Conservation (phyloP, 805 yeast genomes). For the Metschnikowia arizonensis region DNA sequence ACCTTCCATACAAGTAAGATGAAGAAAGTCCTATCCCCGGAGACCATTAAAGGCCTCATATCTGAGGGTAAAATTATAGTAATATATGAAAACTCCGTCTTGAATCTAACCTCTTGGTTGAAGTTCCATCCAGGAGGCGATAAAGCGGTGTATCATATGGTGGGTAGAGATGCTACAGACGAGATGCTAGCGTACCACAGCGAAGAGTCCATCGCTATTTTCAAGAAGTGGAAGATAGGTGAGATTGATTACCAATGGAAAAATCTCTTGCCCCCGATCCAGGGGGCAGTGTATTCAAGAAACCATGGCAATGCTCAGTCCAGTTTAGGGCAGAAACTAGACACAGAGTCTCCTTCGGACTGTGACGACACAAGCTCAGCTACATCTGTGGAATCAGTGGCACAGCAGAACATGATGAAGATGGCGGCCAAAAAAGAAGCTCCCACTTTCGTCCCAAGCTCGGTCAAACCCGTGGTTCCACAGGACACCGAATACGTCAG, state of each 20-base stretch:
- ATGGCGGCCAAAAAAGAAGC: neutral
- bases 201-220: conserved; percentile 49
- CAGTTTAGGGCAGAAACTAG: conserved; percentile 8
- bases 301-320: neutral
- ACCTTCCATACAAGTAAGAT: neutral
- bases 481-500: conserved; percentile 41
- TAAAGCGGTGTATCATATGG: conserved; percentile 75
- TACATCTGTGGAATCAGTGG: conserved; percentile 15
- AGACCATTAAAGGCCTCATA: conserved; percentile 53
- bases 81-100: conserved; percentile 56
- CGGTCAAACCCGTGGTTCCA: conserved; percentile 50
- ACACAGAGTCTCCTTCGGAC: conserved; percentile 7
- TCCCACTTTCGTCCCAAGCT: conserved; percentile 39
- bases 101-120: conserved; percentile 69
- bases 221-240: conserved; percentile 64
- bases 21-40: conserved; percentile 20
- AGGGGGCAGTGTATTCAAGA: conserved; percentile 54
- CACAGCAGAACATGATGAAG: neutral
- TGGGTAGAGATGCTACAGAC: conserved; percentile 87
- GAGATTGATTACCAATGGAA: conserved; percentile 60
- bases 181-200: conserved; percentile 84
- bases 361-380: conserved; percentile 13
- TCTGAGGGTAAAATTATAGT: conserved; percentile 67
- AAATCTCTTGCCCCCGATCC: conserved; percentile 82
- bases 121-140: conserved; percentile 85